Evolutionary conservation across 2,329 filamentous ascomycete genomes (phyloP).

Genomic region (Lachnellula subtilissima): DNA sequence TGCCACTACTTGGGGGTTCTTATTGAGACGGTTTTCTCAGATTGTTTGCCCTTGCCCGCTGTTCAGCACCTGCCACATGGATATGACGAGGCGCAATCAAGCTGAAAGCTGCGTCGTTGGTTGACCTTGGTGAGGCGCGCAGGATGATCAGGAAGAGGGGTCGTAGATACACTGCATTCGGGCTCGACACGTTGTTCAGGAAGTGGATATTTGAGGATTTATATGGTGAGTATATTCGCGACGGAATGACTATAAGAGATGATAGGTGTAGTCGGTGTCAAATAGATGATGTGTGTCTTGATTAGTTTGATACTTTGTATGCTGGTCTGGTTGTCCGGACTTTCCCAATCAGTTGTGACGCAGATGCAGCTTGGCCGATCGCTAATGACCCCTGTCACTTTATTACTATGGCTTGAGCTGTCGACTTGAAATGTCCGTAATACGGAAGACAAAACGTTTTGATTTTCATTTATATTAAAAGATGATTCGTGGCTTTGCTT

Average conservation of each 20-base stretch:
- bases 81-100: slow-evolving; percentile 11
- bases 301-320: neutral
- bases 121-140: slow-evolving; percentile 7
- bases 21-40: neutral
- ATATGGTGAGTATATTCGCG: too few species aligned
- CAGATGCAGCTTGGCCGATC: neutral
- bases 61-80: neutral
- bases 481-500: neutral
- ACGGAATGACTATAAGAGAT: too few species aligned
- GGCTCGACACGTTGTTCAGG: neutral
- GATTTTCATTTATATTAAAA: too few species aligned
- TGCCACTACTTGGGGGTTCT: neutral
- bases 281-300: too few species aligned
- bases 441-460: too few species aligned
- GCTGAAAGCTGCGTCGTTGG: slow-evolving; percentile 6
- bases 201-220: neutral
- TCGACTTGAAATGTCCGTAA: too few species aligned
- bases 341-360: neutral
- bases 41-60: neutral
- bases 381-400: neutral
- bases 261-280: too few species aligned
- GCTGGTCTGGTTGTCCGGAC: neutral
- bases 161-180: neutral
- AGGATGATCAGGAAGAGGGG: slow-evolving; percentile 8
- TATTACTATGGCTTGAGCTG: too few species aligned